Evolutionary conservation across 768 basidiomycete genomes (phyloP).

Genomic region (Suillus clintonianus): DNA sequence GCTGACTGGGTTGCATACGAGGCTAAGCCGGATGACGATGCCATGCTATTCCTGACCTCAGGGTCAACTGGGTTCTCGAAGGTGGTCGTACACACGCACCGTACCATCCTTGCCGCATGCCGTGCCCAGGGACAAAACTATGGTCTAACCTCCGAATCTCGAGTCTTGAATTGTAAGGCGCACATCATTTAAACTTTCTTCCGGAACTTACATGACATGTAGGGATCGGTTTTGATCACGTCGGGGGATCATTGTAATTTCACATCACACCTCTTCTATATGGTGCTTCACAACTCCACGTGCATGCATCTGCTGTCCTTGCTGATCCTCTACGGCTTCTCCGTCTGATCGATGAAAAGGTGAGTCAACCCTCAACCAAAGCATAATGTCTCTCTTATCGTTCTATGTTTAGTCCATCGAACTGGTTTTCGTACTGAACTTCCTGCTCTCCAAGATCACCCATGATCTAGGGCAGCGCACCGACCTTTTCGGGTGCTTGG

Average conservation of each 20-base stretch:
- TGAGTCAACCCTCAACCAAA: conserved; percentile 24
- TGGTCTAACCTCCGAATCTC: conserved; percentile 33
- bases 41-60: conserved; percentile 40
- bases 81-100: conserved; percentile 41
- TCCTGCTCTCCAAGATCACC: conserved; percentile 40
- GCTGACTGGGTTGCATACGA: conserved; percentile 20
- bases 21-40: conserved; percentile 28
- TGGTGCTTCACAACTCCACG: conserved; percentile 26
- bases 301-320: conserved; percentile 24
- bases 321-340: conserved; percentile 23
- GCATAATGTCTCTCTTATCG: conserved; percentile 8
- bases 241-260: conserved; percentile 44
- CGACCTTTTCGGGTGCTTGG: conserved; percentile 28
- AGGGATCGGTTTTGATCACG: conserved; percentile 49
- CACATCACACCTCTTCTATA: conserved; percentile 40
- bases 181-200: not conserved
- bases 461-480: conserved; percentile 30
- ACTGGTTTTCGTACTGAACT: conserved; percentile 41
- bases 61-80: conserved; percentile 49
- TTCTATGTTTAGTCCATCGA: conserved; percentile 25
- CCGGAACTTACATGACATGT: not conserved
- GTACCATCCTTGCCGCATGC: conserved; percentile 36
- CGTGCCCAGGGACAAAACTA: conserved; percentile 37
- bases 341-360: conserved; percentile 38
- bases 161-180: conserved; percentile 41